phyloP scores from a whole-genome alignment of 371 early-diverging fungal species.

The Mucor sp. region DNA sequence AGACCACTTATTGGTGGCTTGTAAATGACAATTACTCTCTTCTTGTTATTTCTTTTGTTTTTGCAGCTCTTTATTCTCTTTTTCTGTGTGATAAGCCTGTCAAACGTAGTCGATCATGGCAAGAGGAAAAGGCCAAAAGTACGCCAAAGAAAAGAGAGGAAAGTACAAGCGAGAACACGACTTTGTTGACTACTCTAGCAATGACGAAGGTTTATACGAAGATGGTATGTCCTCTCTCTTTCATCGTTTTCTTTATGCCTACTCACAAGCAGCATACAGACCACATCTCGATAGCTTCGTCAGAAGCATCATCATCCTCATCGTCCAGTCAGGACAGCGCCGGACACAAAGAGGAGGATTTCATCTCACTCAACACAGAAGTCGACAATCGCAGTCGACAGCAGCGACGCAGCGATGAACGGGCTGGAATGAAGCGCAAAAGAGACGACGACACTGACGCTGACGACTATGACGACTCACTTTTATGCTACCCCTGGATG shows the following conservation, averaged over 20 bases:
- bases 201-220: not conserved
- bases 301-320: not conserved
- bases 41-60: not conserved
- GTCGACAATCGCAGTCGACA: slow-evolving; percentile 20
- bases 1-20: slow-evolving; percentile 1
- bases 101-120: not conserved
- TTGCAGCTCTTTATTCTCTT: not conserved
- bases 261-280: not conserved
- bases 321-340: not conserved
- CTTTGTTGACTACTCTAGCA: slow-evolving; percentile 4
- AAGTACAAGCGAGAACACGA: slow-evolving; percentile 9
- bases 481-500: slow-evolving; percentile 28
- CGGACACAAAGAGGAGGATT: slow-evolving; percentile 22
- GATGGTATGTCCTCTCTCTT: slow-evolving; percentile 12
- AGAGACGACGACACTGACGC: not conserved
- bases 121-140: slow-evolving; percentile 4
- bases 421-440: slow-evolving; percentile 9
- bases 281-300: slow-evolving; percentile 4
- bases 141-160: not conserved
- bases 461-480: not conserved
- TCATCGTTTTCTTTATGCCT: no score
- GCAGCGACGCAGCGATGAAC: slow-evolving; percentile 17
- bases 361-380: slow-evolving; percentile 22
- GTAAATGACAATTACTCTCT: not conserved
- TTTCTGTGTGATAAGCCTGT: not conserved